Base-by-base conservation (phyloP, 176 grass and related monocot genomes). In the Tuctoria greenei region DNA sequence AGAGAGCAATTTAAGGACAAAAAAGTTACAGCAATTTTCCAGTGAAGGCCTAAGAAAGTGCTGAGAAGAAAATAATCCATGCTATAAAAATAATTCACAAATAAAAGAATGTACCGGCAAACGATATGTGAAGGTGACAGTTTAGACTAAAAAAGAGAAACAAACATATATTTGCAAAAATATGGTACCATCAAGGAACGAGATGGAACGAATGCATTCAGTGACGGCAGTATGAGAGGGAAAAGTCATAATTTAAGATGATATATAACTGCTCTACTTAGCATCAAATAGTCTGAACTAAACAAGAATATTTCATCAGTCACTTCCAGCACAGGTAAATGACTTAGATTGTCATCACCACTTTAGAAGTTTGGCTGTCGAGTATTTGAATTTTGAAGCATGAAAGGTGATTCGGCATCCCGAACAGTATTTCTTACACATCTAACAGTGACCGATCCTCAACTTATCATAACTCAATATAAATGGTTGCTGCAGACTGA, bases 391-490 rank as follows among this genome's bases (percentile, higher is more conserved):
- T n/a, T n/a, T 31, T 31, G 4, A 72, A 69, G 43, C 7, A 76
- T 11, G 28, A 46, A 68, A 85, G 42, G 13, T 47, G 13, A 72
- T 73, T 41, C 8, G 39, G 23, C n/a, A 66, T 24, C 21, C 8
- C 3, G 47, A 59, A 51, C 55, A 17, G 27, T 64, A 63, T 59
- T 79, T 70, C 38, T 71, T 34, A 28, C 47, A 81, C n/a, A 43
- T 65, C 5, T 75, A 28, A 58, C 38, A 26, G 69, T 23, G 64
- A 62, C 28, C 63, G 80, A 79, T 57, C 10, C 8, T 74, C 21
- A 45, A 57, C 20, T 52, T 40, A 5, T 57, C 61, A 57, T 18
- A 57, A 26, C 28, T 71, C 50, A 58, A 72, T 50, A 20, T 8
- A 58, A 66, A 78, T 61, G 23, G 64, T 26, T 23, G 10, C 27